A percentile compares a stretch with the other conserved stretches of the same genome.
Evolutionary conservation across 2,329 filamentous ascomycete genomes (phyloP).

Genomic region (Talaromyces sp.): DNA sequence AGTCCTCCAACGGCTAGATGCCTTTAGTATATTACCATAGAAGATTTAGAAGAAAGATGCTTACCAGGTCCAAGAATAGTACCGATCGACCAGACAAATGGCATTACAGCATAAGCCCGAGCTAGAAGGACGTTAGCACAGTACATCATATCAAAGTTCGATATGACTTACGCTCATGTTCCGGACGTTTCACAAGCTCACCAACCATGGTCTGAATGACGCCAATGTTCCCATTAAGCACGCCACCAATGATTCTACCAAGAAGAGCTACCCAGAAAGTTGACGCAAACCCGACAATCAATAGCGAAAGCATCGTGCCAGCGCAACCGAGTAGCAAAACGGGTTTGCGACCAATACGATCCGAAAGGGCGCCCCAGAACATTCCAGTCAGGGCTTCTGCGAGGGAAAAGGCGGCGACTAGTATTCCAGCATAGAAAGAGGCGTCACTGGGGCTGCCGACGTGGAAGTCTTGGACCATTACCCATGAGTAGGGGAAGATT

Average conservation of each 20-base stretch:
- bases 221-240: constrained; percentile 87
- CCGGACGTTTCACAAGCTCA: constrained; percentile 76
- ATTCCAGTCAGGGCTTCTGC: constrained; percentile 81
- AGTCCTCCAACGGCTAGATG: constrained; percentile 72
- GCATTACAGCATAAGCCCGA: constrained; percentile 85
- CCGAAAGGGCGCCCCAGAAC: constrained; percentile 81
- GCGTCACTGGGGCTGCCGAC: constrained; percentile 55
- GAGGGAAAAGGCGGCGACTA: constrained; percentile 81
- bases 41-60: constrained; percentile 1
- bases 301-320: constrained; percentile 77
- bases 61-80: constrained; percentile 74
- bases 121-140: constrained; percentile 46
- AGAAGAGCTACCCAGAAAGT: constrained; percentile 81
- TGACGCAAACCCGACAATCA: constrained; percentile 76
- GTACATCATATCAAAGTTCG: not conserved
- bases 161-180: constrained; percentile 71
- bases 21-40: constrained; percentile 16
- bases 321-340: constrained; percentile 76
- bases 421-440: constrained; percentile 80
- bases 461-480: constrained; percentile 37
- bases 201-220: constrained; percentile 92
- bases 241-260: constrained; percentile 72
- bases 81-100: constrained; percentile 88
- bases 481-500: constrained; percentile 89
- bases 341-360: constrained; percentile 79